Conservation (phyloP, 2,329 filamentous ascomycete species). For the Tolypocladium ovalisporum region DNA sequence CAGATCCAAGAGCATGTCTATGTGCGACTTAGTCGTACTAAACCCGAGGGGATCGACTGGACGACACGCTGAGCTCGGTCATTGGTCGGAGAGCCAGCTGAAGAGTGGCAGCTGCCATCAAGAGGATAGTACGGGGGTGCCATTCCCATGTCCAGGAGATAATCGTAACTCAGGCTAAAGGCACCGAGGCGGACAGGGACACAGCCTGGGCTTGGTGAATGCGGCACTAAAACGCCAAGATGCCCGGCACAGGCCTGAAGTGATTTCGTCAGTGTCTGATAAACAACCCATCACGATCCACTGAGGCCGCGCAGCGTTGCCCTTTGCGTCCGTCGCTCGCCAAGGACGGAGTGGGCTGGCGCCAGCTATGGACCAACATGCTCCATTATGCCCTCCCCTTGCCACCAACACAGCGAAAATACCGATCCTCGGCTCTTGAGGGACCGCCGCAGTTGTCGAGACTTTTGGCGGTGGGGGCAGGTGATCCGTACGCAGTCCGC, state of each 20-base stretch:
- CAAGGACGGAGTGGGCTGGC: not conserved
- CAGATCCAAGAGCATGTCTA: not conserved
- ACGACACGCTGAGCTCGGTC: not conserved
- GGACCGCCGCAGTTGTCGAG: not conserved
- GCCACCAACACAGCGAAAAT: not conserved
- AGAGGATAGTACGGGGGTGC: not conserved
- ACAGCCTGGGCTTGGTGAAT: not conserved
- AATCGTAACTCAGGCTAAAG: not conserved
- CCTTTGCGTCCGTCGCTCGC: not conserved
- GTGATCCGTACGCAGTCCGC: not conserved
- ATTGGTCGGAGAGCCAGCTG: not conserved
- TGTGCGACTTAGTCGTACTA: not conserved
- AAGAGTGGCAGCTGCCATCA: not conserved
- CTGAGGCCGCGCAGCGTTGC: not conserved
- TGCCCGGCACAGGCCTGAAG: not conserved
- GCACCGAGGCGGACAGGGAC: not conserved
- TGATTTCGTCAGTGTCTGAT: not conserved
- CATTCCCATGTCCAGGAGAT: not conserved
- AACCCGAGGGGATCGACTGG: not conserved
- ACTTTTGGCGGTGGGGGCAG: not conserved
- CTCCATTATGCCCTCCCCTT: not conserved
- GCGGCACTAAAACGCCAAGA: not conserved
- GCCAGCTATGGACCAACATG: not conserved
- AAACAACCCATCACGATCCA: not conserved
- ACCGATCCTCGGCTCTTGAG: not conserved